Conservation (phyloP, 108 stramenopile genomes). For the Nitzschia sp. region DNA sequence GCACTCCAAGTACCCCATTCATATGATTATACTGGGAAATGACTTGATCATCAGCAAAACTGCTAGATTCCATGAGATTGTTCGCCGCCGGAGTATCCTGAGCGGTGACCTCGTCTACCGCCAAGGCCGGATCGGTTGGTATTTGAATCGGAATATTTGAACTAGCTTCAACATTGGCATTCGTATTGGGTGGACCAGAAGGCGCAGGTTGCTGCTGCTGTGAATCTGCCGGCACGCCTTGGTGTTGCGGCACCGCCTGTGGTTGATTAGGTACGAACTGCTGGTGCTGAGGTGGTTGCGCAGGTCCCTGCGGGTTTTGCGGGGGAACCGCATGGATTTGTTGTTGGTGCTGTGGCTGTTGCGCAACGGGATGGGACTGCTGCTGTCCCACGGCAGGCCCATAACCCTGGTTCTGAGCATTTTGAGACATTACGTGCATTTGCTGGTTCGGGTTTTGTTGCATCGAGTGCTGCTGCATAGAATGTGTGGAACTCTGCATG, state of each 20-base stretch:
- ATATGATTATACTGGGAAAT: neutral
- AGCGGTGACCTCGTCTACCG: neutral
- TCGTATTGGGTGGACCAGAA: neutral
- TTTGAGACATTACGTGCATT: neutral
- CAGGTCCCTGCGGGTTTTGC: slow-evolving; percentile 1
- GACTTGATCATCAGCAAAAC: neutral
- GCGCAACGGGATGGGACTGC: slow-evolving; percentile 8
- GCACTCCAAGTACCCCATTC: slow-evolving; percentile 22
- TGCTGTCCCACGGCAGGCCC: slow-evolving; percentile 7
- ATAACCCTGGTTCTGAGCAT: neutral
- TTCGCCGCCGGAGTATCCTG: neutral
- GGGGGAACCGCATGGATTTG: neutral
- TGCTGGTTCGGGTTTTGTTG: neutral
- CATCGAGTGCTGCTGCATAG: slow-evolving; percentile 31
- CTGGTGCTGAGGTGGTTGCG: neutral
- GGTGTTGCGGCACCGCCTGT: slow-evolving; percentile 4
- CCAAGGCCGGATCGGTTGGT: neutral
- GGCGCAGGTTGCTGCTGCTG: slow-evolving; percentile 1
- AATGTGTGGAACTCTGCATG: slow-evolving; percentile 28
- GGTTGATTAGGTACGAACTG: neutral
- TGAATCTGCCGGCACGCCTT: neutral
- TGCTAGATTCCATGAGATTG: too few relatives aligned
- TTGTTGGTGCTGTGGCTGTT: slow-evolving; percentile 6
- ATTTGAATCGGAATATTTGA: neutral
- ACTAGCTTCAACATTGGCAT: neutral